Evolutionary conservation across 306 rosid genomes (phyloP), one percentile per base, ranked within the genome.

Genomic region (Delonix regia): DNA sequence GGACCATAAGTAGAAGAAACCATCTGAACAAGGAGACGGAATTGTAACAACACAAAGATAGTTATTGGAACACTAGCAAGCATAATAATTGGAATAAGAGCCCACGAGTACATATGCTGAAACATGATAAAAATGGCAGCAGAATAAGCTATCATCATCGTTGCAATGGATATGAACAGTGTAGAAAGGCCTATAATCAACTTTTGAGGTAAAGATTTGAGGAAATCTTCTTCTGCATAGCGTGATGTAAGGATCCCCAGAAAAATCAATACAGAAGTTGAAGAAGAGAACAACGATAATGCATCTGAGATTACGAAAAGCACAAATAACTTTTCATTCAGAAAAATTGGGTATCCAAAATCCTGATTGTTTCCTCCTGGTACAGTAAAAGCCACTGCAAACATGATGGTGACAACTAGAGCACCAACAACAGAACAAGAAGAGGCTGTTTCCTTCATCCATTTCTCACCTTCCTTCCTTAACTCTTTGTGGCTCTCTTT

Each of bases 401-500:
- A n/a, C n/a, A n/a, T n/a, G n/a, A n/a, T n/a, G n/a, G n/a, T n/a
- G n/a, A n/a, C n/a, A n/a, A n/a, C n/a, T 1, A 73, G 41, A 14
- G 78, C 53, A 11, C 69, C 56, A 1, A 74, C 78, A 57, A 73
- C n/a, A 14, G 38, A 22, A 18, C 53, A 38, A 0, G 78, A 73
- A 6, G 2, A 4, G 2, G 78, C 56, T 39, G 56, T 57, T 3
- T 30, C 68, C n/a, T 74, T 74, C 57, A 59, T 74, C 69, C 69
- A 59, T 59, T 57, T 59, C 57, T 77, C 81, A 14, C 81, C 74
- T 2, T 39, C 34, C 25, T 77, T 67, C 19, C 27, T 9, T 52
- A 77, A 67, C 0, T 66, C n/a, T 7, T 38, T 25, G 9, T 66
- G 68, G 4, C 3, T 41, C 15, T 22, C 21, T 22, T 51, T 77